Percentiles rank a stretch among this genome's conserved stretches.
Evolutionary conservation across 495 filamentous ascomycete genomes (phyloP).

Genomic region (Annulohypoxylon nitens): DNA sequence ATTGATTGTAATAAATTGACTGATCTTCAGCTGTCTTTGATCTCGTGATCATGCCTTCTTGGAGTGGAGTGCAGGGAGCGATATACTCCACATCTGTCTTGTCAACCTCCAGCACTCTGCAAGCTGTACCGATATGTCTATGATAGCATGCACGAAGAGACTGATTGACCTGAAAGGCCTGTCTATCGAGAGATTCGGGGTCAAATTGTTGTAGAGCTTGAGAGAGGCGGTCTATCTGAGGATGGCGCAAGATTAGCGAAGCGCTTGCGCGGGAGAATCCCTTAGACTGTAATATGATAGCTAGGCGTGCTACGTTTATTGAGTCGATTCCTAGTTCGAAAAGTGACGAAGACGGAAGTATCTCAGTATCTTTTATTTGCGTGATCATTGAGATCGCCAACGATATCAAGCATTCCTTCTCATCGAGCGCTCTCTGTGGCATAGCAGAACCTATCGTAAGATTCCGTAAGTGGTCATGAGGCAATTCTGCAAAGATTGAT

Average conservation of each 20-base stretch:
- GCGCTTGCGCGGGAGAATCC: slow-evolving; percentile 70
- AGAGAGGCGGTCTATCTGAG: slow-evolving; percentile 64
- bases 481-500: slow-evolving; percentile 68
- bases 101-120: slow-evolving; percentile 28
- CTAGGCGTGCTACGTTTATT: slow-evolving; percentile 78
- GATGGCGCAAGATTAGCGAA: slow-evolving; percentile 74
- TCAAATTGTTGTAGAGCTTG: slow-evolving; percentile 52
- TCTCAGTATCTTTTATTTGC: slow-evolving; percentile 54
- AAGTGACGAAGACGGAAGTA: slow-evolving; percentile 71
- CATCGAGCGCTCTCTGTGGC: slow-evolving; percentile 51
- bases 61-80: slow-evolving; percentile 80
- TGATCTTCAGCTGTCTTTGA: slow-evolving; percentile 66
- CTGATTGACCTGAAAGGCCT: slow-evolving; percentile 63
- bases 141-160: slow-evolving; percentile 69
- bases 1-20: slow-evolving; percentile 76
- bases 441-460: slow-evolving; percentile 46
- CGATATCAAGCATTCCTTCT: slow-evolving; percentile 62
- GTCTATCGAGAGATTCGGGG: slow-evolving; percentile 42
- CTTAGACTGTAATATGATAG: slow-evolving; percentile 62
- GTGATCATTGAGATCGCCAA: slow-evolving; percentile 66
- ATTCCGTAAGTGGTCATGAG: slow-evolving; percentile 69
- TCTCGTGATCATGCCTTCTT: slow-evolving; percentile 82
- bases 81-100: slow-evolving; percentile 72
- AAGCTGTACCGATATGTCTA: slow-evolving; percentile 59
- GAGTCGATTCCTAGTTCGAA: slow-evolving; percentile 89